Evolutionary conservation across 139 green algal species (phyloP).

Genomic region (Chlorella sp.): DNA sequence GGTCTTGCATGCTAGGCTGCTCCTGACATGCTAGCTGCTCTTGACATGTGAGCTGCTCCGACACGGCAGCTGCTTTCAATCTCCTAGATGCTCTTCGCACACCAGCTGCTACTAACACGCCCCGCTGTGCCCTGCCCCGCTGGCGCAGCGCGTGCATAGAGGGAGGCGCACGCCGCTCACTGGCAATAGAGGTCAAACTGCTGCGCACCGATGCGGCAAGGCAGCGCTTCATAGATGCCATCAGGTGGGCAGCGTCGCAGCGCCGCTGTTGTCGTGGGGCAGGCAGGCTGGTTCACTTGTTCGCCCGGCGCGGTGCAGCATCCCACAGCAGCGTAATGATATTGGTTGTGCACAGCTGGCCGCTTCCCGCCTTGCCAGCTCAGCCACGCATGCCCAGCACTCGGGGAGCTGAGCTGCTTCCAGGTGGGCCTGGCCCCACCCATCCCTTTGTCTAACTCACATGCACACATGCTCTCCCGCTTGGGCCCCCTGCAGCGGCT

Average conservation of each 20-base stretch:
- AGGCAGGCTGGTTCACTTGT: background rate
- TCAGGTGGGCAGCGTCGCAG: background rate
- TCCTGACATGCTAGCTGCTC: background rate
- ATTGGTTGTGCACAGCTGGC: too few species aligned
- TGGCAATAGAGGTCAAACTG: conserved; percentile 38
- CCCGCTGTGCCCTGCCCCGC: background rate
- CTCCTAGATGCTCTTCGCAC: background rate
- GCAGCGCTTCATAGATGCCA: conserved; percentile 8
- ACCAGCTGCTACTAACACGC: background rate
- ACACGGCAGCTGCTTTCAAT: background rate
- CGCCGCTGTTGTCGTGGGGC: background rate
- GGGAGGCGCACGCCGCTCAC: conserved; percentile 9
- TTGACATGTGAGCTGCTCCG: background rate
- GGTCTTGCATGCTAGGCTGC: background rate
- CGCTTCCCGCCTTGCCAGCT: too few species aligned
- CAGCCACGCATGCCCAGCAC: background rate
- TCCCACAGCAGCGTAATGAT: too few species aligned
- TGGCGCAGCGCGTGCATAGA: conserved; percentile 20
- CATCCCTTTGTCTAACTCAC: too few species aligned
- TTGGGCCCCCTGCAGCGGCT: conserved; percentile 21
- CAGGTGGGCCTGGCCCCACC: too few species aligned
- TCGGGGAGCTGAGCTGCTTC: background rate
- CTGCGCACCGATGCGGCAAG: conserved; percentile 14
- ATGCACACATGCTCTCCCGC: too few species aligned
- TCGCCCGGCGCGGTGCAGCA: too few species aligned